Evolutionary conservation across 2,329 filamentous ascomycete species (phyloP), one percentile per base, ranked within the genome.

Genomic region (Fusarium decemcellulare): DNA sequence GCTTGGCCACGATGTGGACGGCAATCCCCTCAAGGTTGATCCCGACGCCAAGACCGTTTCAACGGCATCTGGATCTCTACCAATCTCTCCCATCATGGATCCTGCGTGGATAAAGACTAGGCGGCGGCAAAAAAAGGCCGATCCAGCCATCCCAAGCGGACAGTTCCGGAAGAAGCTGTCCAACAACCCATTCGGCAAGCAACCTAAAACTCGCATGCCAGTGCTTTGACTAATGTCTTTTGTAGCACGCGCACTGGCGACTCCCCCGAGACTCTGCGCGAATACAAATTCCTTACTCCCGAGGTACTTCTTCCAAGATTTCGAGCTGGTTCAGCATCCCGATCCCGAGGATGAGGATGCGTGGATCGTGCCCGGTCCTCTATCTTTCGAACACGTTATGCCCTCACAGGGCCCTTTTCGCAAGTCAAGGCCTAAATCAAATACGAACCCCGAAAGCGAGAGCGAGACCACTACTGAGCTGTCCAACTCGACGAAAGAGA

Each of bases 101-200:
- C 81, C 84, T 5, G 70, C 72, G 2, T 89, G 84, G 78, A 82
- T 84, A 67, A 77, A 83, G 37, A 80, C 81, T 0, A 82, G 78
- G 59, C 76, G 81, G 40, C 81, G 82, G 14, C 85, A 80, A 64
- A 83, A 78, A 44, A 83, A 83, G 61, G 72, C 76, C 1, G 80
- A 61, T 37, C 74, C 46, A 76, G 78, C 61, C 59, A 77, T 67
- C 32, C 72, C 75, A 0, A 70, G 61, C 3, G 82, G 79, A 12
- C 79, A 83, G 3, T 87, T 93, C 63, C 88, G 91, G 73, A 83
- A 82, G 60, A 85, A 87, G 62, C 80, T 94, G 2, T 81, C 81
- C 32, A 83, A 83, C 39, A 94, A 92, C 68, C 83, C 90, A 3
- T 93, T 88, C 70, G 92, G 90, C 92, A 81, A 32, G 81, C 12